Evolutionary conservation across 768 basidiomycete species (phyloP).

Genomic region (Kwoniella bestiolae): DNA sequence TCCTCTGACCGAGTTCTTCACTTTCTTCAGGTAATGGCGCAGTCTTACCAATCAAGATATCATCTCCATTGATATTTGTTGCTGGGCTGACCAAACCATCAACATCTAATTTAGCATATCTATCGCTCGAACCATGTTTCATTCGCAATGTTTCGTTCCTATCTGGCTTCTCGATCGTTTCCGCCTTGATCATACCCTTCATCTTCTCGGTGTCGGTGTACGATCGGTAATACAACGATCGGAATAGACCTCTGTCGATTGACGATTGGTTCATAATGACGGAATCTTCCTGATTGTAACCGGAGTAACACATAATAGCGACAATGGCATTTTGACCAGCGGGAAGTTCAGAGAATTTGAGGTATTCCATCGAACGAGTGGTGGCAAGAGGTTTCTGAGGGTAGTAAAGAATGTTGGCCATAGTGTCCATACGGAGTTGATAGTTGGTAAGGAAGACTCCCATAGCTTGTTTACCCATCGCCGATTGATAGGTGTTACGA

Average conservation of each 20-base stretch:
- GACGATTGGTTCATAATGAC: conserved; percentile 99
- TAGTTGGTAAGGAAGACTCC: conserved; percentile 98
- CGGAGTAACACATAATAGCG: conserved; percentile 96
- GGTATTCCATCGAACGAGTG: conserved; percentile 98
- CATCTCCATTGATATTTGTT: conserved; percentile 91
- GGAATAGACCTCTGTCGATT: conserved; percentile 96
- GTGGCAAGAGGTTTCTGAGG: conserved; percentile 99
- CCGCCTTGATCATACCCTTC: conserved; percentile 84
- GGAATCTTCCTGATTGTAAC: conserved; percentile 99
- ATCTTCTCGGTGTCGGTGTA: conserved; percentile 99
- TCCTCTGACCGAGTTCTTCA: conserved; percentile 94
- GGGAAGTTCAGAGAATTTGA: conserved; percentile 96
- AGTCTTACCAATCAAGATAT: conserved; percentile 99
- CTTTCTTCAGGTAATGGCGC: conserved; percentile 95
- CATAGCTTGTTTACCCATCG: conserved; percentile 99
- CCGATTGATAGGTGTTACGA: conserved; percentile 99
- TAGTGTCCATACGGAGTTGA: conserved; percentile 98
- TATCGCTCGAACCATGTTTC: conserved; percentile 81
- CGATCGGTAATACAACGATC: conserved; percentile 96
- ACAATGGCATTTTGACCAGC: conserved; percentile 99
- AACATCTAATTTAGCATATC: conserved; percentile 93
- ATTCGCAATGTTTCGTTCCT: conserved; percentile 90
- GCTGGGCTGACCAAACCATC: conserved; percentile 96
- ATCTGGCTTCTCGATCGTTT: conserved; percentile 96
- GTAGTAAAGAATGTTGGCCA: conserved; percentile 99